These are phyloP conservation scores for Daphne laureola DNA, from an alignment of 441 rosid species.

Conservation along the genomic window DNA sequence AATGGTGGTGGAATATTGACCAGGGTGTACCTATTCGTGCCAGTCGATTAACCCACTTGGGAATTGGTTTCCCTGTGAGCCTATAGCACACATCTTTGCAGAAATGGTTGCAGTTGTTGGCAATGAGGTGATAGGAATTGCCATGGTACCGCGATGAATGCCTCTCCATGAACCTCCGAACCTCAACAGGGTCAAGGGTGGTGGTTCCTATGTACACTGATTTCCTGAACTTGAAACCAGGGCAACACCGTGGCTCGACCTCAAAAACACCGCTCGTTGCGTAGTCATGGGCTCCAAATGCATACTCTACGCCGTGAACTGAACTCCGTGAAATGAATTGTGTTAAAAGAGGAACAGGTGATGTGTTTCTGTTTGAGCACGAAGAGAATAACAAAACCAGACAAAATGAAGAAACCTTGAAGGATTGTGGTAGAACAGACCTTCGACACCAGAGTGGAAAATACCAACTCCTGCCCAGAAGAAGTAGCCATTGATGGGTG, in stretches of 20 bases:
- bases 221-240: slow-evolving; percentile 61
- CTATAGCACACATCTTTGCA: slow-evolving; percentile 47
- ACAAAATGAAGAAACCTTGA: background rate
- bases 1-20: background rate
- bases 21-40: slow-evolving; percentile 38
- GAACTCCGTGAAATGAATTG: slow-evolving; percentile 4
- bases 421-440: slow-evolving; percentile 16
- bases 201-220: slow-evolving; percentile 55
- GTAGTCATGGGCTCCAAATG: slow-evolving; percentile 62
- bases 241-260: slow-evolving; percentile 58
- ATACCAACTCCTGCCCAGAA: slow-evolving; percentile 67
- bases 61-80: slow-evolving; percentile 43
- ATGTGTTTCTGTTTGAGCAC: background rate
- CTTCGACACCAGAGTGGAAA: slow-evolving; percentile 70
- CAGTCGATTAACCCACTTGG: slow-evolving; percentile 62
- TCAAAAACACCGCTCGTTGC: slow-evolving; percentile 56
- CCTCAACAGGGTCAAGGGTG: slow-evolving; percentile 42
- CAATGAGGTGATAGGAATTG: slow-evolving; percentile 55
- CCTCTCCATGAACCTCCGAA: slow-evolving; percentile 54
- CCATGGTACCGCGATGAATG: slow-evolving; percentile 49
- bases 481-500: slow-evolving; percentile 55
- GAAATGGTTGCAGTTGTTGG: slow-evolving; percentile 60
- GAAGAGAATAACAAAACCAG: background rate
- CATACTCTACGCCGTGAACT: slow-evolving; percentile 57
- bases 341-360: too few species aligned